Evolutionary conservation across 148 eudicot species (phyloP), one percentile per base, ranked within the genome.

Genomic region (Vaccinium vitisidaea): DNA sequence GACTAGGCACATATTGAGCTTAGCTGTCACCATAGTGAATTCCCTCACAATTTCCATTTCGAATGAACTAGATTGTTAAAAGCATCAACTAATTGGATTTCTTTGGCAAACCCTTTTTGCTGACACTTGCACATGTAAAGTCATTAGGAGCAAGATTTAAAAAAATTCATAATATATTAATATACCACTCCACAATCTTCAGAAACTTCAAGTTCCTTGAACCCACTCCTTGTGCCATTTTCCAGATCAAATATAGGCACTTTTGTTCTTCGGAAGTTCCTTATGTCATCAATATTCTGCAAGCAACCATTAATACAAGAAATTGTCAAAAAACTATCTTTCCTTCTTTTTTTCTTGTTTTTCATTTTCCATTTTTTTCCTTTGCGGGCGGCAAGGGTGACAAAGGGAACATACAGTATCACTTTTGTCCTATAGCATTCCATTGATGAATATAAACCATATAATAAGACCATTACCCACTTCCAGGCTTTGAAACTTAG

Each of bases 101-200:
- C 36, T 21, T 71, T 69, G 18, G 54, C 6, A 12, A 36, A 73
- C 14, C 49, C 25, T 46, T 56, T 46, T 75, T 18, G 21, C 11
- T 9, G 15, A 48, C 53, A 46, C 76, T 56, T 46, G 74, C 46
- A 25, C 59, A 56, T 48, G 58, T 53, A 13, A 23, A 55, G 54
- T 56, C 46, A 39, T 39, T 0, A 85, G 12, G 14, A 73, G 75
- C 10, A 83, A 58, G 52, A 46, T 32, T 14, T 27, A 56, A 65
- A 71, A 14, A 58, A 75, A 27, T 75, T 56, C 32, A 70, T 71
- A 79, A 65, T 91, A 83, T 92, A 97, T 98, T 71, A 79, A 65
- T 91, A 83, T 92, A 97, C 98, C 98, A 97, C 98, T 85, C 96
- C 98, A 90, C 98, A 97, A 83, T 97, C 99, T 87, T 97, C 98